Percentiles rank a stretch among this genome's conserved stretches.
Evolutionary conservation across 257 asterid genomes (phyloP).

Genomic region (Solanum chmielewskii): DNA sequence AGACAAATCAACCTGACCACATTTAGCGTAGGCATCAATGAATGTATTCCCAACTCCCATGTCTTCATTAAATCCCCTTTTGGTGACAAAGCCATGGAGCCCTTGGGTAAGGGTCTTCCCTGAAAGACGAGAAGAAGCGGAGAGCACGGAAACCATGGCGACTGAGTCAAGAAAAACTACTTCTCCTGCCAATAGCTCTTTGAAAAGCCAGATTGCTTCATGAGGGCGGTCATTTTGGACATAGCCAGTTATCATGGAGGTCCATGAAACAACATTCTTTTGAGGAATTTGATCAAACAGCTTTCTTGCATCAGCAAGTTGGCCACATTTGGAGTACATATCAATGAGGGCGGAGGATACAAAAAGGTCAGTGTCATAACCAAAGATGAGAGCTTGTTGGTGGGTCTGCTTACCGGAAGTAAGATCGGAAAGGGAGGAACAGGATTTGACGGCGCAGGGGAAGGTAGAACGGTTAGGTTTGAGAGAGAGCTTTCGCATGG

Average conservation of each 20-base stretch:
- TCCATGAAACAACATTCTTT: constrained; percentile 88
- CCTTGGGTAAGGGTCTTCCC: constrained; percentile 43
- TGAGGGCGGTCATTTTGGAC: constrained; percentile 42
- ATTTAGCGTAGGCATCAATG: constrained; percentile 82
- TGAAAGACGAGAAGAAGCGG: constrained; percentile 73
- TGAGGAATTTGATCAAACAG: constrained; percentile 71
- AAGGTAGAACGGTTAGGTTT: constrained; percentile 72
- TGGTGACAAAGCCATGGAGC: constrained; percentile 60
- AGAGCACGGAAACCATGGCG: constrained; percentile 53
- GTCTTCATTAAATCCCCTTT: constrained; percentile 48
- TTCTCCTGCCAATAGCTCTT: constrained; percentile 33
- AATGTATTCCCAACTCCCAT: constrained; percentile 60
- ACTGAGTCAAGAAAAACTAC: constrained; percentile 56
- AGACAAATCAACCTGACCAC: constrained; percentile 60
- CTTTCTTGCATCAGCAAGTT: constrained; percentile 43
- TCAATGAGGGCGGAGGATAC: constrained; percentile 72
- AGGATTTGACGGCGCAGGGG: constrained; percentile 81
- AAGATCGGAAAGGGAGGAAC: constrained; percentile 69
- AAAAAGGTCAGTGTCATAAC: constrained; percentile 55
- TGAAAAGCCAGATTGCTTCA: constrained; percentile 65
- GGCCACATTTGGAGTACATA: constrained; percentile 75
- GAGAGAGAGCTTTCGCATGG: constrained; percentile 72
- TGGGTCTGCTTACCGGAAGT: constrained; percentile 76
- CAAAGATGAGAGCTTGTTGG: constrained; percentile 68
- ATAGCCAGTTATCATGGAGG: constrained; percentile 77